Percentiles rank a stretch among this genome's conserved stretches.
phyloP scores from a whole-genome alignment of 192 early-diverging fungal genomes.

The Glomus cerebriforme region DNA sequence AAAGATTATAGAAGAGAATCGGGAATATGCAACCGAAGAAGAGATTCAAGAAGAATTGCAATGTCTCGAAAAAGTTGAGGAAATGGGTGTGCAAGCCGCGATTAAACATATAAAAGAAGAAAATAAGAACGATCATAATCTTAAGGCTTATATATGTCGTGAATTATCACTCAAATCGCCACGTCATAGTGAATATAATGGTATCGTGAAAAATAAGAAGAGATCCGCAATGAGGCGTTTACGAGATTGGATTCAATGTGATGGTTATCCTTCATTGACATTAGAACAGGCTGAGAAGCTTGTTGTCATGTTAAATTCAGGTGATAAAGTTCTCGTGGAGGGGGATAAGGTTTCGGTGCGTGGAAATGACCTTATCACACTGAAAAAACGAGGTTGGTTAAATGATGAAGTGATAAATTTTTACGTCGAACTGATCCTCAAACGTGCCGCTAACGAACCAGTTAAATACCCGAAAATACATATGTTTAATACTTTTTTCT shows the following conservation, averaged over 20 bases:
- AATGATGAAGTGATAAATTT: conserved; percentile 98
- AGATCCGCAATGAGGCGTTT: not conserved
- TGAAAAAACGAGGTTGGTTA: conserved; percentile 78
- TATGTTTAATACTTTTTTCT: conserved; percentile 94
- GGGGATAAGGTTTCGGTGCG: conserved; percentile 64
- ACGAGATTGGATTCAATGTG: not conserved
- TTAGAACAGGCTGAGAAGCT: not conserved
- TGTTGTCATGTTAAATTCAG: not conserved
- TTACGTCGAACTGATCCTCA: conserved; percentile 79
- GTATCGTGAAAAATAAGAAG: not conserved
- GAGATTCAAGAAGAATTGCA: not conserved
- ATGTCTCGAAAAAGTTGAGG: not conserved
- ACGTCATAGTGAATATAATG: not conserved
- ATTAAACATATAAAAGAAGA: not conserved
- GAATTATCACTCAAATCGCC: not conserved
- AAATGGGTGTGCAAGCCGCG: not conserved
- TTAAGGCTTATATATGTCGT: not conserved
- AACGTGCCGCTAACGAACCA: conserved; percentile 55
- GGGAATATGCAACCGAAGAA: not conserved
- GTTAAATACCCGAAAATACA: conserved; percentile 65
- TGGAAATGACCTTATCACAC: conserved; percentile 68
- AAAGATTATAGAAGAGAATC: not conserved
- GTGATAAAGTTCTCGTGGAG: conserved; percentile 34
- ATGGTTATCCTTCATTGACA: not conserved
- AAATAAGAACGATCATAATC: not conserved